Percentiles rank a stretch among this genome's conserved stretches.
These are phyloP conservation scores for Daedaleopsis nitida DNA, from an alignment of 768 basidiomycete genomes.

Conservation along the genomic window DNA sequence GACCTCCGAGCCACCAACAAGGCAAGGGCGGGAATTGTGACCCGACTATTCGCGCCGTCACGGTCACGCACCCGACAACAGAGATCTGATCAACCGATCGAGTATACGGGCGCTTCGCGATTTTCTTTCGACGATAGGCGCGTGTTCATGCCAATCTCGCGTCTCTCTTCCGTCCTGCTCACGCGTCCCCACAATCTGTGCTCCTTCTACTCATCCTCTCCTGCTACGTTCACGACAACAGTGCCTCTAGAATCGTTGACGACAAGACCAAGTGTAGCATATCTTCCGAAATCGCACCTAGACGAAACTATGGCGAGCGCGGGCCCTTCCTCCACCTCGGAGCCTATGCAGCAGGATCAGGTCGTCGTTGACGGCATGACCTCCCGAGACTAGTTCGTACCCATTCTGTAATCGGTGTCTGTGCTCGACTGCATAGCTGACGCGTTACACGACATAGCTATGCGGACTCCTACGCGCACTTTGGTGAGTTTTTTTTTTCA, in stretches of 20 bases:
- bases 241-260: neutral
- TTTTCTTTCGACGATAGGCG: slow-evolving; percentile 9
- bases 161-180: neutral
- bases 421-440: slow-evolving; percentile 27
- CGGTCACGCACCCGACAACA: neutral
- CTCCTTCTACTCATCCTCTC: slow-evolving; percentile 7
- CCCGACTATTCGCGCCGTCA: neutral
- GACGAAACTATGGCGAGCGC: slow-evolving; percentile 26
- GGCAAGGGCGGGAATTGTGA: neutral
- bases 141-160: slow-evolving; percentile 9
- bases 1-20: neutral
- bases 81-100: slow-evolving; percentile 14
- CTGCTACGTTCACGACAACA: neutral
- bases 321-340: slow-evolving; percentile 21
- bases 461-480: slow-evolving; percentile 95
- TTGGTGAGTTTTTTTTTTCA: slow-evolving; percentile 55
- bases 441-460: slow-evolving; percentile 55
- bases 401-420: slow-evolving; percentile 8
- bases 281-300: neutral
- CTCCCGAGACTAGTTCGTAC: slow-evolving; percentile 82
- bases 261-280: slow-evolving; percentile 12
- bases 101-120: slow-evolving; percentile 1
- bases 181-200: neutral
- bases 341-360: slow-evolving; percentile 27
- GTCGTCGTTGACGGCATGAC: slow-evolving; percentile 50